Conservation (phyloP, 75 land plant species). For the Ceratopteris richardii region DNA sequence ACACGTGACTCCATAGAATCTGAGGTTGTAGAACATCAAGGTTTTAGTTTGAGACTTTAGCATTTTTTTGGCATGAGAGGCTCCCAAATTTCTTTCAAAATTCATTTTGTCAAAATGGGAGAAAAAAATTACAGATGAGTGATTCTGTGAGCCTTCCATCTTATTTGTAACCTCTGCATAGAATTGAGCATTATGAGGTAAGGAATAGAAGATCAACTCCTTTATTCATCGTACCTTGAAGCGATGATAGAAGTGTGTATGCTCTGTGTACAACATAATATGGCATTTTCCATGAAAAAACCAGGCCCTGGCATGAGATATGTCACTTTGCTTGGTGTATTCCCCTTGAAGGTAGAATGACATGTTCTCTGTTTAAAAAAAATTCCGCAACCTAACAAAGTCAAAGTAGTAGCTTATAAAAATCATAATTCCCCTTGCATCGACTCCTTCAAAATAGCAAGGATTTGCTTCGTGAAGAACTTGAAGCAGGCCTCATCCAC, state of each 20-base stretch:
- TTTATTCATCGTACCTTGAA: slow-evolving; percentile 87
- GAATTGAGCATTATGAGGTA: slow-evolving; percentile 82
- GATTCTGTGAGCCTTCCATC: slow-evolving; percentile 55
- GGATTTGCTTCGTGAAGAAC: slow-evolving; percentile 74
- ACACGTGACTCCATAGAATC: too few relatives aligned
- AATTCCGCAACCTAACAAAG: slow-evolving; percentile 80
- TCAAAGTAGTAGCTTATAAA: slow-evolving; percentile 80
- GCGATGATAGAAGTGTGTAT: slow-evolving; percentile 87
- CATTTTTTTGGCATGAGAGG: slow-evolving; percentile 57
- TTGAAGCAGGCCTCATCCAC: slow-evolving; percentile 83
- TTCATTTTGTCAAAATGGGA: slow-evolving; percentile 68
- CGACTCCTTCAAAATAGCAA: slow-evolving; percentile 80
- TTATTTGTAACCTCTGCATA: slow-evolving; percentile 91
- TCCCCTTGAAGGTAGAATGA: slow-evolving; percentile 15
- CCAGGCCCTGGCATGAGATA: slow-evolving; percentile 71
- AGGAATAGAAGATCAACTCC: slow-evolving; percentile 81
- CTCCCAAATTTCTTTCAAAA: slow-evolving; percentile 90
- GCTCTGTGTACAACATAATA: slow-evolving; percentile 85
- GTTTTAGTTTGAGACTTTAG: slow-evolving; percentile 47
- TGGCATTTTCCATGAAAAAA: slow-evolving; percentile 74
- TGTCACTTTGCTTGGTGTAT: slow-evolving; percentile 80
- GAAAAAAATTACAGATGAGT: slow-evolving; percentile 55
- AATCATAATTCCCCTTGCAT: slow-evolving; percentile 74
- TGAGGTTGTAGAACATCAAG: slow-evolving; percentile 69
- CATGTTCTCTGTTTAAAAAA: neutral